phyloP scores from a whole-genome alignment of 257 asterid species.

The Solanum appendiculatum region DNA sequence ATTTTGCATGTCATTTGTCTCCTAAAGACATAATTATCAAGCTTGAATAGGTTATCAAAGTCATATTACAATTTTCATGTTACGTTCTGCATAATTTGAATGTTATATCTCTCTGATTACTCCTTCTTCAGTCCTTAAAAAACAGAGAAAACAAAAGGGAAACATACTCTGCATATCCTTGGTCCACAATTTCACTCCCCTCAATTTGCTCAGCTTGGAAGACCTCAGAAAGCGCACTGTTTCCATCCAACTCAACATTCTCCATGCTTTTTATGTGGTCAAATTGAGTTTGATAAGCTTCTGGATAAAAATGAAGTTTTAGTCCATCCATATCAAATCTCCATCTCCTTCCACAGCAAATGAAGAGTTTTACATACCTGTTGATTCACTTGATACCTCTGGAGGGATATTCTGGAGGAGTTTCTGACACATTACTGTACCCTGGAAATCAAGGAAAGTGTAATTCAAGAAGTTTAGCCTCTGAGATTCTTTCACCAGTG shows the following conservation, averaged over 20 bases:
- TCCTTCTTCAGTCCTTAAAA: neutral
- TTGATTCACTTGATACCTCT: constrained; percentile 13
- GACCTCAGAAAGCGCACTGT: constrained; percentile 25
- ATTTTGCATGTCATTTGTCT: neutral
- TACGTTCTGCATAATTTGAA: neutral
- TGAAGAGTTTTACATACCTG: constrained; percentile 24
- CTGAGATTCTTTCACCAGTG: constrained; percentile 37
- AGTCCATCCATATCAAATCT: neutral
- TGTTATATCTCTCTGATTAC: neutral
- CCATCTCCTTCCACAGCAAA: neutral
- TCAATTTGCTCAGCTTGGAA: constrained; percentile 23
- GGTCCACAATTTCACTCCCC: constrained; percentile 20
- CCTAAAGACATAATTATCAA: neutral
- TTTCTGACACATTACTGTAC: constrained; percentile 63
- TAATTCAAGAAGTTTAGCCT: constrained; percentile 32
- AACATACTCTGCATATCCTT: constrained; percentile 29
- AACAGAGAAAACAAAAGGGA: neutral
- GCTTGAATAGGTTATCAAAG: neutral
- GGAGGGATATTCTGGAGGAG: constrained; percentile 17
- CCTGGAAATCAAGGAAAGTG: constrained; percentile 59
- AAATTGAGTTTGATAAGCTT: constrained; percentile 7
- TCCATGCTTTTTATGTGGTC: constrained; percentile 2
- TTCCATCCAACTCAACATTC: constrained; percentile 18
- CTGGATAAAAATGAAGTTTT: constrained; percentile 18
- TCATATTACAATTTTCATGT: neutral